Percentiles rank a stretch among this genome's conserved stretches.
phyloP scores from a whole-genome alignment of 2,329 filamentous ascomycete genomes.

The Lasiodiplodia sp. region DNA sequence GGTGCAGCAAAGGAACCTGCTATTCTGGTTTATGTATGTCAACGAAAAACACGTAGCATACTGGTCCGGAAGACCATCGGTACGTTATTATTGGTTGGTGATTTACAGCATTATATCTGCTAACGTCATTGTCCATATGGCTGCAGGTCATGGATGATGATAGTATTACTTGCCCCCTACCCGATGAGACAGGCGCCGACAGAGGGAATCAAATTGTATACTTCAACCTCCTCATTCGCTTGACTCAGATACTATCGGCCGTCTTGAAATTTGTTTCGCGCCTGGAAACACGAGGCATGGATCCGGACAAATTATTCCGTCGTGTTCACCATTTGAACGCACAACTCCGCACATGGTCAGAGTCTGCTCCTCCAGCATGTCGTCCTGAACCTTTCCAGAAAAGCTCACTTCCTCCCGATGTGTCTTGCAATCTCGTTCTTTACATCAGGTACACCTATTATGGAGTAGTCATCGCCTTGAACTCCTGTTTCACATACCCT shows the following conservation, averaged over 20 bases:
- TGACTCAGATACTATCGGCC: background rate
- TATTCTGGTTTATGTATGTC: constrained; percentile 34
- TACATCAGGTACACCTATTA: constrained; percentile 1
- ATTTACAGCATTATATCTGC: background rate
- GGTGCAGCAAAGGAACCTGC: constrained; percentile 31
- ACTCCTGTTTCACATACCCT: background rate
- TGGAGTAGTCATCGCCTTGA: background rate
- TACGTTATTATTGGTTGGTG: constrained; percentile 21
- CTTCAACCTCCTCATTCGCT: background rate
- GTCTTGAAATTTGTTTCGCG: background rate
- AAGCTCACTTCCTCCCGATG: background rate
- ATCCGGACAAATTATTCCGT: background rate
- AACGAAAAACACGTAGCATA: constrained; percentile 34
- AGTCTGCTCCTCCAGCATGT: background rate
- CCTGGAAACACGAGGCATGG: background rate
- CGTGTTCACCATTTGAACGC: background rate
- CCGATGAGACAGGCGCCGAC: background rate
- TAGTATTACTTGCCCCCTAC: background rate
- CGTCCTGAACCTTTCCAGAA: constrained; percentile 2
- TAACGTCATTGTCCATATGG: background rate
- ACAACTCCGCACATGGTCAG: background rate
- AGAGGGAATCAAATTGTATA: background rate
- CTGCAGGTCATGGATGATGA: background rate
- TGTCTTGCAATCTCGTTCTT: background rate
- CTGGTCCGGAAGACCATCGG: constrained; percentile 34